Evolutionary conservation across 2,329 filamentous ascomycete genomes (phyloP).

Genomic region (Hymenoscyphus linearis): DNA sequence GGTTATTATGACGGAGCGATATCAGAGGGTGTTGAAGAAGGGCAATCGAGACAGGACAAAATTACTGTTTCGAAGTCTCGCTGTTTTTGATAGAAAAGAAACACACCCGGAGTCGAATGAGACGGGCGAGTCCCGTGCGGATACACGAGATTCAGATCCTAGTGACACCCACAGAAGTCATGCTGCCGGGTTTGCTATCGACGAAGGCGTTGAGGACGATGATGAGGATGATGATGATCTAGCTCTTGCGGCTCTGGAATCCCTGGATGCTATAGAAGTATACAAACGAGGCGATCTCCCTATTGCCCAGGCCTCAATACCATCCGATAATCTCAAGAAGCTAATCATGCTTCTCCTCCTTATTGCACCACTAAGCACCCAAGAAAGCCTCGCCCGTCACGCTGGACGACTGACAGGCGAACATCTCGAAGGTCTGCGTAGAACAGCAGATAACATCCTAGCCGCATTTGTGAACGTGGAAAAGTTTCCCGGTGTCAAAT

Average conservation of each 20-base stretch:
- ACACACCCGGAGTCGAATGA: slow-evolving; percentile 18
- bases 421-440: slow-evolving; percentile 51
- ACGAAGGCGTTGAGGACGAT: slow-evolving; percentile 37
- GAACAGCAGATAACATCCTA: slow-evolving; percentile 59
- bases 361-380: slow-evolving; percentile 56
- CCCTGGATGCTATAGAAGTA: slow-evolving; percentile 58
- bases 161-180: slow-evolving; percentile 26
- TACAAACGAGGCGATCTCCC: slow-evolving; percentile 49
- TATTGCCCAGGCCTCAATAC: slow-evolving; percentile 62
- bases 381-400: slow-evolving; percentile 60
- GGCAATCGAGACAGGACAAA: slow-evolving; percentile 54
- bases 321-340: slow-evolving; percentile 66
- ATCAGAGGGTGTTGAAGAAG: slow-evolving; percentile 55
- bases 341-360: slow-evolving; percentile 66
- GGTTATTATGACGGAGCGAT: slow-evolving; percentile 66
- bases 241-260: slow-evolving; percentile 63
- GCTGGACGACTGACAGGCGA: slow-evolving; percentile 51
- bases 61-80: slow-evolving; percentile 65
- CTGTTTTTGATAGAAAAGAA: slow-evolving; percentile 61
- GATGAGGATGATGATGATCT: slow-evolving; percentile 55
- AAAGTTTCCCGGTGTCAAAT: slow-evolving; percentile 57
- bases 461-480: slow-evolving; percentile 62
- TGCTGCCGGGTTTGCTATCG: slow-evolving; percentile 36
- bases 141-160: slow-evolving; percentile 33
- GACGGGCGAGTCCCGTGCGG: slow-evolving; percentile 34